phyloP scores from a whole-genome alignment of 441 rosid species.

The Pelargonium cotyledonis region DNA sequence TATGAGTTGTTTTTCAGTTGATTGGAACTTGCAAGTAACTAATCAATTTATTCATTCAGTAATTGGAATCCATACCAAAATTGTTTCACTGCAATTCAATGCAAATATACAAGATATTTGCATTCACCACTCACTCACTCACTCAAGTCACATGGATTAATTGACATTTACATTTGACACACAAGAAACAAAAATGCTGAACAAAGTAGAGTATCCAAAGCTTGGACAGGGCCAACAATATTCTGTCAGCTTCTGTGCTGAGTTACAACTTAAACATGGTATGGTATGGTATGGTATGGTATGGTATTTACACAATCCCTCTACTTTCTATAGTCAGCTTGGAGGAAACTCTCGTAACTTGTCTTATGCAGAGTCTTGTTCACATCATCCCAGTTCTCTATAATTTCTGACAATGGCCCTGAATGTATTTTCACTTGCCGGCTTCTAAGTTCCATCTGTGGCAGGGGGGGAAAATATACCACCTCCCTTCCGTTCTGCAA shows the following conservation, averaged over 20 bases:
- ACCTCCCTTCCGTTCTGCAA: conserved; percentile 73
- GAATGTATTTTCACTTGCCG: conserved; percentile 85
- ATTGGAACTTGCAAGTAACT: background rate
- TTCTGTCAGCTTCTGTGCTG: too few relatives aligned
- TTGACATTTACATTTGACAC: background rate
- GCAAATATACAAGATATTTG: background rate
- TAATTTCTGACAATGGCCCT: conserved; percentile 53
- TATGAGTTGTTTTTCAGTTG: background rate
- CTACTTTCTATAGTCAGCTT: conserved; percentile 42
- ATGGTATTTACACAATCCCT: too few relatives aligned
- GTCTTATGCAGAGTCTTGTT: conserved; percentile 61
- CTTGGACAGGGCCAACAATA: too few relatives aligned
- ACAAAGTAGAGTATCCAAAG: too few relatives aligned
- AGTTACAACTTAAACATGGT: too few relatives aligned
- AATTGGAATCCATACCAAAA: background rate
- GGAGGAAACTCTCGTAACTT: conserved; percentile 50
- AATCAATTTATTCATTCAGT: background rate
- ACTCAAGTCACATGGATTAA: background rate
- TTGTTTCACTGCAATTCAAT: background rate
- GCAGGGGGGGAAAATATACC: conserved; percentile 63
- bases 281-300: too few relatives aligned
- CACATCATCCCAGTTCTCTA: conserved; percentile 80
- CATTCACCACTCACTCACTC: background rate
- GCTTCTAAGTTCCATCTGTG: conserved; percentile 53
- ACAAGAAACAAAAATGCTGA: too few relatives aligned